Evolutionary conservation across 2,329 filamentous ascomycete species (phyloP).

Genomic region (Rosellinia necatrix): DNA sequence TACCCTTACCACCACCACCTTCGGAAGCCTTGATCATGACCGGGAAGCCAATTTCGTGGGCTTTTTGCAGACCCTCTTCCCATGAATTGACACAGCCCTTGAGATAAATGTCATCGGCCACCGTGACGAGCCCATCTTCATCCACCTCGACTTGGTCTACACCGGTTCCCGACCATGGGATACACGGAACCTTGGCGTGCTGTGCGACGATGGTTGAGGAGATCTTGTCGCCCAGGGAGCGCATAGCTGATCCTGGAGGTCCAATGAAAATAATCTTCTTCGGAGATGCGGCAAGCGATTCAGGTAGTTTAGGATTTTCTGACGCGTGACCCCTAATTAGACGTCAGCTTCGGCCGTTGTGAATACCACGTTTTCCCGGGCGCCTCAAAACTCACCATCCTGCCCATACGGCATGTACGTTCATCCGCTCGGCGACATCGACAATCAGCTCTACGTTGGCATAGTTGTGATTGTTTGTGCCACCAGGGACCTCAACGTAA

Average conservation of each 20-base stretch:
- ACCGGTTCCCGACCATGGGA: slow-evolving; percentile 98
- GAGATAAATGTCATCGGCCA: slow-evolving; percentile 81
- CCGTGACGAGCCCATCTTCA: slow-evolving; percentile 85
- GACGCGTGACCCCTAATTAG: slow-evolving; percentile 85
- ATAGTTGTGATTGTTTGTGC: slow-evolving; percentile 99
- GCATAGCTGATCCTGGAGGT: slow-evolving; percentile 96
- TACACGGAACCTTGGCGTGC: slow-evolving; percentile 93
- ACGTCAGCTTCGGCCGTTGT: slow-evolving; percentile 17
- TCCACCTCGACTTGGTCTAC: slow-evolving; percentile 82
- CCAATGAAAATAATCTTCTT: slow-evolving; percentile 99
- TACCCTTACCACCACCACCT: slow-evolving; percentile 98
- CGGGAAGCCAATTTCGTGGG: slow-evolving; percentile 91
- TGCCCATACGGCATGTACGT: slow-evolving; percentile 98
- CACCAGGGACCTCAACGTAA: slow-evolving; percentile 98
- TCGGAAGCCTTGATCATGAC: slow-evolving; percentile 99
- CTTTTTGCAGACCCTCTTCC: slow-evolving; percentile 85
- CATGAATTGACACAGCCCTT: slow-evolving; percentile 90
- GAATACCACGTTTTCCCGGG: background rate
- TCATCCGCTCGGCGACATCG: slow-evolving; percentile 97
- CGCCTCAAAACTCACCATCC: slow-evolving; percentile 74
- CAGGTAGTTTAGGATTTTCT: slow-evolving; percentile 96
- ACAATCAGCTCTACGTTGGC: slow-evolving; percentile 99
- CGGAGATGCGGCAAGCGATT: slow-evolving; percentile 91
- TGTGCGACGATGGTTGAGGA: slow-evolving; percentile 99
- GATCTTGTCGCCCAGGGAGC: slow-evolving; percentile 98